Percentiles rank a stretch among this genome's conserved stretches.
Conservation (phyloP, 2,329 filamentous ascomycete species). For the Thelonectria rubi region DNA sequence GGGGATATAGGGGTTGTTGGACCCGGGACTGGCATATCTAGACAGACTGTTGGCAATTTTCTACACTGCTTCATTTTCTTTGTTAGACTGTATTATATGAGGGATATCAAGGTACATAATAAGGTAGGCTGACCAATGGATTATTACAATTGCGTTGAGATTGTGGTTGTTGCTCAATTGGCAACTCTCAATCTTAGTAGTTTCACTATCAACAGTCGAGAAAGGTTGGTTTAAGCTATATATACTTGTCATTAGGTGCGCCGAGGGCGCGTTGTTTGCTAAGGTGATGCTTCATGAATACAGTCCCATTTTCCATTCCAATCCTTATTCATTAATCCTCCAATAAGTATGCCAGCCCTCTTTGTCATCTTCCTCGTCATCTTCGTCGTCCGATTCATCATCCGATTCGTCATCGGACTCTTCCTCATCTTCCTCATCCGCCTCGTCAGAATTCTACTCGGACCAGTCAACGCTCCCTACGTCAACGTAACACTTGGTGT, state of each 20-base stretch:
- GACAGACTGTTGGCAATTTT: not conserved
- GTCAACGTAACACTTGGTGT: slow-evolving; percentile 53
- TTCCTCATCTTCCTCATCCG: too few relatives aligned
- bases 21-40: not conserved
- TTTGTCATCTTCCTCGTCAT: not conserved
- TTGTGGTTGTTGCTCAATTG: not conserved
- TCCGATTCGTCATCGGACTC: too few relatives aligned
- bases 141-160: too few relatives aligned
- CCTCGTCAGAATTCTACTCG: slow-evolving; percentile 34
- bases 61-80: too few relatives aligned
- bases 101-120: too few relatives aligned
- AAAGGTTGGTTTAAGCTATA: not conserved
- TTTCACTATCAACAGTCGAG: not conserved
- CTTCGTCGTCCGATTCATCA: not conserved
- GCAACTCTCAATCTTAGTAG: not conserved
- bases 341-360: not conserved
- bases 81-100: too few relatives aligned
- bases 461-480: slow-evolving; percentile 44
- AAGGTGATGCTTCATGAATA: slow-evolving; percentile 16
- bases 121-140: too few relatives aligned
- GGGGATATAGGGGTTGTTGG: not conserved
- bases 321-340: not conserved
- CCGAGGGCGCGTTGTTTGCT: slow-evolving; percentile 4
- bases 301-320: not conserved
- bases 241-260: slow-evolving; percentile 14